A percentile compares a stretch with the other conserved stretches of the same genome.
Conservation (phyloP, 345 rosid species). For the Salix arbutifolia region DNA sequence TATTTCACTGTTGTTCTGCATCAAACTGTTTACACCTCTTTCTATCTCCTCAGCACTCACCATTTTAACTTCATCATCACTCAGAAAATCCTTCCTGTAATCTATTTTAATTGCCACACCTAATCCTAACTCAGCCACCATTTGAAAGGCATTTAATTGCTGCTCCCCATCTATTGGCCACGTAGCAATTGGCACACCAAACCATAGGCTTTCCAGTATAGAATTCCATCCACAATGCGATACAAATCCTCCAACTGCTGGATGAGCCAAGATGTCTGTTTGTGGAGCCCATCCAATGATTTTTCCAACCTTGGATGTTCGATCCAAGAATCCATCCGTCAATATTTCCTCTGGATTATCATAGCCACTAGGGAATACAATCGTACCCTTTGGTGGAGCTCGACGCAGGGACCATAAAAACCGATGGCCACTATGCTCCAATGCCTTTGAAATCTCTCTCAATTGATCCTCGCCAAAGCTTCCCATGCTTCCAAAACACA, state of each 20-base stretch:
- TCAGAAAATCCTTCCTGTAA: neutral
- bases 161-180: slow-evolving; percentile 10
- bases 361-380: neutral
- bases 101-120: neutral
- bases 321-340: neutral
- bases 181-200: slow-evolving; percentile 7
- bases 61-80: neutral
- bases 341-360: neutral
- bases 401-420: slow-evolving; percentile 20
- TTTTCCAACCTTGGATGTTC: slow-evolving; percentile 1
- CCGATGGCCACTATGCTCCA: slow-evolving; percentile 3
- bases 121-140: slow-evolving; percentile 1
- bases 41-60: neutral
- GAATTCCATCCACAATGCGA: slow-evolving; percentile 20
- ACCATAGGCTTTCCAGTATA: slow-evolving; percentile 5
- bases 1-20: neutral
- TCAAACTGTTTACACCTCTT: neutral
- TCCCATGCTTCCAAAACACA: slow-evolving; percentile 23
- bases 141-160: slow-evolving; percentile 1
- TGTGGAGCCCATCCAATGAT: slow-evolving; percentile 13
- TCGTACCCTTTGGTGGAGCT: neutral
- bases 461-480: slow-evolving; percentile 9
- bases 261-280: neutral
- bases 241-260: slow-evolving; percentile 7
- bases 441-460: slow-evolving; percentile 5